These are phyloP conservation scores for Penicillium sp. DNA, from an alignment of 2,329 filamentous ascomycete species.

Conservation along the genomic window DNA sequence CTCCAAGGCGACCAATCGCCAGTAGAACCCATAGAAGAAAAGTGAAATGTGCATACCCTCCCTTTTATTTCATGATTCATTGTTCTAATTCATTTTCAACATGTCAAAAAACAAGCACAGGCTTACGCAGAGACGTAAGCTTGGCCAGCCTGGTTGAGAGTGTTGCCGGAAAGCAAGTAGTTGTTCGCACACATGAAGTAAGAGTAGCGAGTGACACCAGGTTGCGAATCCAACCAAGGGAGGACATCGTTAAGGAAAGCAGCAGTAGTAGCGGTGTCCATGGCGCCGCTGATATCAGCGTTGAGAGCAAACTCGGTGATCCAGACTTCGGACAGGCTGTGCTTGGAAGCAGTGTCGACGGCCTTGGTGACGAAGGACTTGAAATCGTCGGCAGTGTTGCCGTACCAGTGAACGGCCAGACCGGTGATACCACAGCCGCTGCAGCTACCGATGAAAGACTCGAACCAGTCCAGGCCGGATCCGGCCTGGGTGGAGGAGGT, in stretches of 20 bases:
- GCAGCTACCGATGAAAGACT: constrained; percentile 39
- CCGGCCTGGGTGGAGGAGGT: constrained; percentile 34
- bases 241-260: constrained; percentile 38
- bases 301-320: constrained; percentile 45
- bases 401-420: constrained; percentile 48
- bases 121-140: constrained; percentile 21
- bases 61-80: background rate
- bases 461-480: constrained; percentile 42
- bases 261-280: constrained; percentile 20
- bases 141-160: constrained; percentile 29
- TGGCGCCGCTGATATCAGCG: constrained; percentile 23
- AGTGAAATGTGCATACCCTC: background rate
- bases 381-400: constrained; percentile 33
- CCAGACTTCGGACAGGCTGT: constrained; percentile 43
- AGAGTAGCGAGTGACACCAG: constrained; percentile 40
- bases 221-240: constrained; percentile 39
- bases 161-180: constrained; percentile 27
- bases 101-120: background rate
- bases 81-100: background rate
- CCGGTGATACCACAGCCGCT: constrained; percentile 39
- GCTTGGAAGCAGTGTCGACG: constrained; percentile 29
- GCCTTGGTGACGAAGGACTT: constrained; percentile 37
- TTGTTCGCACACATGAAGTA: constrained; percentile 40
- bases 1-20: background rate
- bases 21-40: background rate